phyloP scores from a whole-genome alignment of 2,329 filamentous ascomycete genomes.

The Biscogniauxia marginata region DNA sequence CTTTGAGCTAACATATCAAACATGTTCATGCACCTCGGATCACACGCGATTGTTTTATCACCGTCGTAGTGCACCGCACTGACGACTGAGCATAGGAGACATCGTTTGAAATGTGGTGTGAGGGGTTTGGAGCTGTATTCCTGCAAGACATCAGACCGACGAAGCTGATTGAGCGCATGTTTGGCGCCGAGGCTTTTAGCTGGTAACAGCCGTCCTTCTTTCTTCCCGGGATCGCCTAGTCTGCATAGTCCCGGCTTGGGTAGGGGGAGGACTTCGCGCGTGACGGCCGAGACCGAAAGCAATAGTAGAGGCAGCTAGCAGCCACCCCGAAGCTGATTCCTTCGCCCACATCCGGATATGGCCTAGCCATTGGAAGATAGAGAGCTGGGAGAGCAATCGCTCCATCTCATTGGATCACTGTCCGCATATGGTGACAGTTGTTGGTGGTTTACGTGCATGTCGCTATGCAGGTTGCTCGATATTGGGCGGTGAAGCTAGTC shows the following conservation, averaged over 20 bases:
- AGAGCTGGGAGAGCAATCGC: background rate
- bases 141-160: background rate
- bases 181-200: background rate
- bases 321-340: background rate
- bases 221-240: background rate
- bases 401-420: background rate
- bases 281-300: background rate
- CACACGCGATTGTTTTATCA: slow-evolving; percentile 20
- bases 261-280: background rate
- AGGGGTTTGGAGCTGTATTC: background rate
- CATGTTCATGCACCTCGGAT: slow-evolving; percentile 18
- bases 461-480: slow-evolving; percentile 20
- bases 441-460: slow-evolving; percentile 14
- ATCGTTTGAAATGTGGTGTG: slow-evolving; percentile 3
- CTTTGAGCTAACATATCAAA: slow-evolving; percentile 16
- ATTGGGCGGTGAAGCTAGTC: slow-evolving; percentile 16
- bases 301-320: background rate
- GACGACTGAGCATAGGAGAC: background rate
- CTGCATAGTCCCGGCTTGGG: background rate
- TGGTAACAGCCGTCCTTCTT: background rate
- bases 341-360: background rate
- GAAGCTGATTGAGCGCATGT: background rate
- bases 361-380: background rate
- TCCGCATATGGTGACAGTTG: slow-evolving; percentile 1
- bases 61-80: slow-evolving; percentile 14